Conservation (phyloP, 2,329 filamentous ascomycete species). For the Falciphora oryzae region DNA sequence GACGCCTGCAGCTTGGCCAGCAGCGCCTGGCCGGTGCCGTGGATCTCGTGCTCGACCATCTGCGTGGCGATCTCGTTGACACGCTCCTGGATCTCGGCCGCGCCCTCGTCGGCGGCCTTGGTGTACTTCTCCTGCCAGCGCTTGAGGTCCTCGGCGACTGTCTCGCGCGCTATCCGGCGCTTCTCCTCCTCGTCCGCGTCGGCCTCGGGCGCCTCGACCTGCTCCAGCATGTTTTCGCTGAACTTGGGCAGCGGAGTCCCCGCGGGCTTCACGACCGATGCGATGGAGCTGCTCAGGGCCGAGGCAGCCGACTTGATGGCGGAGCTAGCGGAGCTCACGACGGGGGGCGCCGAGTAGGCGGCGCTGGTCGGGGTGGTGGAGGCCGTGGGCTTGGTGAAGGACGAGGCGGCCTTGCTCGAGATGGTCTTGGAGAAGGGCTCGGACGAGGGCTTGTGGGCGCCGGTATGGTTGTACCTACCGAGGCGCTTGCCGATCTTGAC, state of each 20-base stretch:
- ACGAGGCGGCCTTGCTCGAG: constrained; percentile 25
- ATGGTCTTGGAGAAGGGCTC: constrained; percentile 19
- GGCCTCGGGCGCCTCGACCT: constrained; percentile 38
- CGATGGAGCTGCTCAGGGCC: constrained; percentile 5
- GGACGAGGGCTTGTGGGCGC: constrained; percentile 22
- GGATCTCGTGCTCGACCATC: constrained; percentile 58
- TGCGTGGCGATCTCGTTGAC: constrained; percentile 51
- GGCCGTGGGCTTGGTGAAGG: constrained; percentile 31
- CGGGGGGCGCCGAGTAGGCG: constrained; percentile 3
- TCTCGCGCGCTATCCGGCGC: constrained; percentile 49
- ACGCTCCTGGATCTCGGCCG: constrained; percentile 64
- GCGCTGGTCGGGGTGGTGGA: constrained; percentile 16
- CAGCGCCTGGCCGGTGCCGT: constrained; percentile 59
- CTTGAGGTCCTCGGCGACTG: constrained; percentile 71
- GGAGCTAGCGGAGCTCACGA: constrained; percentile 7
- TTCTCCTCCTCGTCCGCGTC: constrained; percentile 48
- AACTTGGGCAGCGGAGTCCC: constrained; percentile 2
- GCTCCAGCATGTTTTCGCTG: constrained; percentile 17
- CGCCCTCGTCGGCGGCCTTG: constrained; percentile 76
- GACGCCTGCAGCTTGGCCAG: constrained; percentile 63
- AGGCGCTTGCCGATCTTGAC: constrained; percentile 87
- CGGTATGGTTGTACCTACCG: constrained; percentile 61
- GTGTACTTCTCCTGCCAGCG: constrained; percentile 87
- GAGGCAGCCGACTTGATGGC: constrained; percentile 6
- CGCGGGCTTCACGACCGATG: constrained; percentile 5